Evolutionary conservation across 768 basidiomycete genomes (phyloP).

Genomic region (Boletus pseudo-olivaceus): DNA sequence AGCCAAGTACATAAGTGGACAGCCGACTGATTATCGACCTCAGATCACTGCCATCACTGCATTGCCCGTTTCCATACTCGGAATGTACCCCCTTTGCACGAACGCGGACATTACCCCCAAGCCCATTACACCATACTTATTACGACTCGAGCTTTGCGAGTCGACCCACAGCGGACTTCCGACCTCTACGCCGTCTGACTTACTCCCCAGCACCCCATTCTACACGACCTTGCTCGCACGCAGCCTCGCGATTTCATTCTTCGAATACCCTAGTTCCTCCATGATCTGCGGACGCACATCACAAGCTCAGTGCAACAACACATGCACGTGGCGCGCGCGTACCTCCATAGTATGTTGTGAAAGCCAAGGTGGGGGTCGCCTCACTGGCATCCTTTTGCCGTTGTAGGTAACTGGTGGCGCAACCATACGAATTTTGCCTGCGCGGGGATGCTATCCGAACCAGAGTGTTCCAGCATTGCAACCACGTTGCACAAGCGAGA

Average conservation of each 20-base stretch:
- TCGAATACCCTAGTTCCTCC: slow-evolving; percentile 41
- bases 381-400: slow-evolving; percentile 71
- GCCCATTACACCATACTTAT: slow-evolving; percentile 21
- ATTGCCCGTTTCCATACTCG: slow-evolving; percentile 23
- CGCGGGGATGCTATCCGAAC: slow-evolving; percentile 58
- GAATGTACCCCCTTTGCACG: slow-evolving; percentile 1
- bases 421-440: slow-evolving; percentile 74
- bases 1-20: slow-evolving; percentile 30
- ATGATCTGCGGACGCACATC: slow-evolving; percentile 32
- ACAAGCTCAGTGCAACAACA: not conserved
- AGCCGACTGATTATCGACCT: slow-evolving; percentile 31
- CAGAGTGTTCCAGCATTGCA: slow-evolving; percentile 11
- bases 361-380: slow-evolving; percentile 79
- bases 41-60: slow-evolving; percentile 24
- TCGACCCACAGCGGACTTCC: slow-evolving; percentile 31
- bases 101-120: slow-evolving; percentile 18
- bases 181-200: slow-evolving; percentile 10
- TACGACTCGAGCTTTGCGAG: slow-evolving; percentile 3
- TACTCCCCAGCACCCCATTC: not conserved
- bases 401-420: slow-evolving; percentile 81
- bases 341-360: slow-evolving; percentile 83
- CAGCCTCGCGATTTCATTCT: slow-evolving; percentile 40
- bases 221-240: slow-evolving; percentile 42
- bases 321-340: slow-evolving; percentile 12
- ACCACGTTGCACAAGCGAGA: slow-evolving; percentile 31